Base-by-base conservation (phyloP, 1,284 basidiomycete genomes). In the Leccinum angustisporum region DNA sequence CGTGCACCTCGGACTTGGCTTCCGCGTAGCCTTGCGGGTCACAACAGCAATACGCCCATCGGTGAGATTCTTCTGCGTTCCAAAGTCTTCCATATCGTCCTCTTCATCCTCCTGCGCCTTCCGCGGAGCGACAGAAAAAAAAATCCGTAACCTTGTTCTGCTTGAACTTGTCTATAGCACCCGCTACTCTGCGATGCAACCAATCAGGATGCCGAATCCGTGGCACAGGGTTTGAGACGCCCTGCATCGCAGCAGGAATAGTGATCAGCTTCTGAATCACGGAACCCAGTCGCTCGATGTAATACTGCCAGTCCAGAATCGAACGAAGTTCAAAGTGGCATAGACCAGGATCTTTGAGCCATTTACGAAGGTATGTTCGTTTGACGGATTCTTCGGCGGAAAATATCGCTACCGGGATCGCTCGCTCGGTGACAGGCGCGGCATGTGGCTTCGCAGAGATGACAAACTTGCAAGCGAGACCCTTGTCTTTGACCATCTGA, bases 401-500 rank as follows among this genome's bases (percentile, higher is more conserved):
- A 77, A 99, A 99, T 69, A 99, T 98, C 21, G 97, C 97, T n/a
- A 99, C 88, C 2, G 97, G 97, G 38, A 99, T 88, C 4, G 97
- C 97, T 53, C 97, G 89, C 66, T 99, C 97, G 2, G 97, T 98
- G 63, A 99, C 95, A 0, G 97, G 96, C 0, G 96, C 93, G 11
- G 96, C 97, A 53, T 87, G 82, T 2, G 97, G 97, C 72, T 94
- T 94, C 25, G 91, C 91, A 27, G 97, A 98, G 70, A 99, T 97
- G 81, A 99, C 96, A 76, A 99, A 99, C 71, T 97, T 97, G 83
- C 97, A 99, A 1, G 97, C 94, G 13, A 99, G 86, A 61, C 97
- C 97, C 75, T 98, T 99, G 80, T 99, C 97, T 78, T 98, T 98
- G 70, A 98, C 95, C 96, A 99, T 99, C 72, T 97, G 94, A 70